Evolutionary conservation across 2,329 filamentous ascomycete species (phyloP).

Genomic region (Mycogone perniciosa): DNA sequence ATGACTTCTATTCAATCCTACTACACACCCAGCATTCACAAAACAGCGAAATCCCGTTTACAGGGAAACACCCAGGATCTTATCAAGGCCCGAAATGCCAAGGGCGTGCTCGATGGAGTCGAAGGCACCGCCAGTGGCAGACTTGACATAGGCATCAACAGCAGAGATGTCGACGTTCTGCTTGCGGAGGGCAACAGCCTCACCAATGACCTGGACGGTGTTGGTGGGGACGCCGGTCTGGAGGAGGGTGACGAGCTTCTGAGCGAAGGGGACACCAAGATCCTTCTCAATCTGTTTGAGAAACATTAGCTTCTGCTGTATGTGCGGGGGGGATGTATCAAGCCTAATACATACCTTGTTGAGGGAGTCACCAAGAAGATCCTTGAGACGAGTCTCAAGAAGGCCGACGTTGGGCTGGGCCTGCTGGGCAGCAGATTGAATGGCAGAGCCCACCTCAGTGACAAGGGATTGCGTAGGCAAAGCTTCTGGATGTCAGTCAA

Average conservation of each 20-base stretch:
- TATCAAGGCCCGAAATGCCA: slow-evolving; percentile 14
- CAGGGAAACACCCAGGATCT: slow-evolving; percentile 11
- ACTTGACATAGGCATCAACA: slow-evolving; percentile 18
- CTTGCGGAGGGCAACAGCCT: slow-evolving; percentile 18
- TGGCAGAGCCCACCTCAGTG: slow-evolving; percentile 1
- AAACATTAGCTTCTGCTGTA: background rate
- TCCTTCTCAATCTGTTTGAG: slow-evolving; percentile 14
- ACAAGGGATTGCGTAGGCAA: background rate
- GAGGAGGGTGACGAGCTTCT: slow-evolving; percentile 18
- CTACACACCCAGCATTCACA: background rate
- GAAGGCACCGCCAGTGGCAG: slow-evolving; percentile 16
- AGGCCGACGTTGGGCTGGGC: slow-evolving; percentile 11
- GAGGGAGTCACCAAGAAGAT: slow-evolving; percentile 14
- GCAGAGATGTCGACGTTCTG: slow-evolving; percentile 17
- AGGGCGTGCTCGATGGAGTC: slow-evolving; percentile 16
- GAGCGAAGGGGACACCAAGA: slow-evolving; percentile 17
- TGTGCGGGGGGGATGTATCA: background rate
- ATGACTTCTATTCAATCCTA: background rate
- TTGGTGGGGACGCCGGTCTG: slow-evolving; percentile 12
- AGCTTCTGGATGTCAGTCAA: slow-evolving; percentile 1
- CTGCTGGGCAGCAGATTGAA: slow-evolving; percentile 6
- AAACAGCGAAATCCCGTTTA: background rate
- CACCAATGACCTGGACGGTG: slow-evolving; percentile 17
- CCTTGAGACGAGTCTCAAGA: slow-evolving; percentile 17
- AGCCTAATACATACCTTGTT: slow-evolving; percentile 12